Percentiles rank a stretch among this genome's conserved stretches.
Evolutionary conservation across 768 basidiomycete species (phyloP).

Genomic region (Coprinopsis strossmayeri): DNA sequence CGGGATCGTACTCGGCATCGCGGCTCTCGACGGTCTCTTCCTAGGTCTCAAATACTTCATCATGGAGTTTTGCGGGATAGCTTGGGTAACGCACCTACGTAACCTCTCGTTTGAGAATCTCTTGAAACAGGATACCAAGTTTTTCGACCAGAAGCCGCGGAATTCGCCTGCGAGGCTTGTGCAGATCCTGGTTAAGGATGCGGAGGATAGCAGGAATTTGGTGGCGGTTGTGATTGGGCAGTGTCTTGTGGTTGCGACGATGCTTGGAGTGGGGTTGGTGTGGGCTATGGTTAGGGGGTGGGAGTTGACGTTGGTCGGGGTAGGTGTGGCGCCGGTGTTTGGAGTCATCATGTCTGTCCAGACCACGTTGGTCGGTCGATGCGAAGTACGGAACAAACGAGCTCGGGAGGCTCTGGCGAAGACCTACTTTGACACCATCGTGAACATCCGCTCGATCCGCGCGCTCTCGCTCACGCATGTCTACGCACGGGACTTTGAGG

Average conservation of each 20-base stretch:
- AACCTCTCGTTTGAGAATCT: slow-evolving; percentile 47
- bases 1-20: slow-evolving; percentile 65
- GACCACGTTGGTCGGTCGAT: slow-evolving; percentile 60
- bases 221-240: slow-evolving; percentile 71
- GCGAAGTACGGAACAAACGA: slow-evolving; percentile 76
- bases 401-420: slow-evolving; percentile 82
- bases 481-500: slow-evolving; percentile 65
- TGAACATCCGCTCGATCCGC: slow-evolving; percentile 82
- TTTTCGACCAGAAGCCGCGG: slow-evolving; percentile 63
- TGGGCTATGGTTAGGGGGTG: slow-evolving; percentile 90
- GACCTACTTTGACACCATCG: slow-evolving; percentile 80
- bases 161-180: slow-evolving; percentile 58
- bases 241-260: slow-evolving; percentile 62
- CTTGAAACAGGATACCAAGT: slow-evolving; percentile 76
- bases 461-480: slow-evolving; percentile 77
- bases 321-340: slow-evolving; percentile 85
- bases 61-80: slow-evolving; percentile 69
- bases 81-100: slow-evolving; percentile 71
- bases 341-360: slow-evolving; percentile 69
- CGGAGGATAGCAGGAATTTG: slow-evolving; percentile 78
- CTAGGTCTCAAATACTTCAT: slow-evolving; percentile 72
- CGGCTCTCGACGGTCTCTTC: slow-evolving; percentile 70
- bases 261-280: slow-evolving; percentile 77
- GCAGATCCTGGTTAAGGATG: slow-evolving; percentile 80
- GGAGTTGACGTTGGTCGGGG: slow-evolving; percentile 87